Evolutionary conservation across 2,329 filamentous ascomycete species (phyloP).

Genomic region (Neoarthrinium moseri): DNA sequence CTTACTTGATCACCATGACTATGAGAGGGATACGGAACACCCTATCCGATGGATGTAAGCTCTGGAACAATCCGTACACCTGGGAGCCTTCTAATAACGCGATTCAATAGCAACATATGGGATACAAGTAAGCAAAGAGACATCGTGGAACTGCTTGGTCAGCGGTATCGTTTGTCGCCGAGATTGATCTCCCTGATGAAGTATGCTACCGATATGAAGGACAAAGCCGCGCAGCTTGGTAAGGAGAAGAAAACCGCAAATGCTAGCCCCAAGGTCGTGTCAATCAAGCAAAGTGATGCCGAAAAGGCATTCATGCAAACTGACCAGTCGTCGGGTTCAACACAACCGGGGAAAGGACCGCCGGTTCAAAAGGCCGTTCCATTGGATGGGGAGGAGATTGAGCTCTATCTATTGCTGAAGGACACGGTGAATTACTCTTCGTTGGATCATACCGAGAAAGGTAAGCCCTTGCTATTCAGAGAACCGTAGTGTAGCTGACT

Average conservation of each 20-base stretch:
- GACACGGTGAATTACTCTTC: conserved; percentile 76
- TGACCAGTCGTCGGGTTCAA: too few relatives aligned
- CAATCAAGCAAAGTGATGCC: too few relatives aligned
- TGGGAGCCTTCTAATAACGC: too few relatives aligned
- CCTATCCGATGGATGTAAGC: conserved; percentile 69
- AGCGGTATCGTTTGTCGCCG: conserved; percentile 66
- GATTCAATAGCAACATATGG: conserved; percentile 74
- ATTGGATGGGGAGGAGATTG: conserved; percentile 16
- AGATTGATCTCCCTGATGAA: conserved; percentile 63
- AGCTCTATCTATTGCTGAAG: conserved; percentile 55
- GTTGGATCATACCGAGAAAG: conserved; percentile 65
- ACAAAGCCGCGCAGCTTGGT: neutral
- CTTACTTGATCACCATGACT: neutral
- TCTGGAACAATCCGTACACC: too few relatives aligned
- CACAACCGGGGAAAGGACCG: conserved; percentile 21
- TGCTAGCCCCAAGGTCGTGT: neutral
- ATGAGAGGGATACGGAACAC: conserved; percentile 35
- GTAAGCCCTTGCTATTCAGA: conserved; percentile 36
- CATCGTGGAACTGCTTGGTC: conserved; percentile 53
- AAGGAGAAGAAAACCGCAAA: conserved; percentile 9
- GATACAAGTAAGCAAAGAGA: conserved; percentile 59
- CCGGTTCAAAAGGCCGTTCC: conserved; percentile 9
- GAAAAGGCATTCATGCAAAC: too few relatives aligned
- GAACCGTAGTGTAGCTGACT: conserved; percentile 9
- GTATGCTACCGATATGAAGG: conserved; percentile 28